Evolutionary conservation across 306 rosid genomes (phyloP).

Genomic region (Cucumis cinereus): DNA sequence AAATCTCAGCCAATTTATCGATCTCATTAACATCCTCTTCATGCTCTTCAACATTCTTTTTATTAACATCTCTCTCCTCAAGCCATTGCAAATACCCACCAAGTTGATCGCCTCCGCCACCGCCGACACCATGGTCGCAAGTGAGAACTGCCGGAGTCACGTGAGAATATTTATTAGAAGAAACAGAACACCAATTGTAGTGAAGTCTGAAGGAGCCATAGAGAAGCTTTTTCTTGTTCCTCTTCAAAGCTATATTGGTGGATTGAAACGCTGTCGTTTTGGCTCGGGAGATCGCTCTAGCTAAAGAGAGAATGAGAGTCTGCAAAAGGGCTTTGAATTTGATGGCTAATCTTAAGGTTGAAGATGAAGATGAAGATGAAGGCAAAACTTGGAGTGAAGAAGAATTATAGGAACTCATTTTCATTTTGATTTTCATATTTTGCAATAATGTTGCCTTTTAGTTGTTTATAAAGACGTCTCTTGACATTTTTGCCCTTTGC

Average conservation of each 20-base stretch:
- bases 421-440: not conserved
- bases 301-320: slow-evolving; percentile 42
- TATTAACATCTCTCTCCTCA: not conserved
- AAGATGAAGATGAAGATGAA: slow-evolving; percentile 7
- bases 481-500: slow-evolving; percentile 40
- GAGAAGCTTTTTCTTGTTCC: not conserved
- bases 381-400: slow-evolving; percentile 38
- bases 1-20: slow-evolving; percentile 3
- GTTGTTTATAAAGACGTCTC: slow-evolving; percentile 12
- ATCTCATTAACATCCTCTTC: not conserved
- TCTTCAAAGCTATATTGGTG: slow-evolving; percentile 4
- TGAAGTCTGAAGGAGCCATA: slow-evolving; percentile 10
- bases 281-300: slow-evolving; percentile 42
- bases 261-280: slow-evolving; percentile 23
- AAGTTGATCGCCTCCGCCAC: not conserved
- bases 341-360: slow-evolving; percentile 19
- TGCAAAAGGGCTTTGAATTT: slow-evolving; percentile 50
- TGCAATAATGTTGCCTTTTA: not conserved
- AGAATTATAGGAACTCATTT: slow-evolving; percentile 23
- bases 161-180: not conserved
- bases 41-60: too few relatives aligned
- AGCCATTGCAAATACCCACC: slow-evolving; percentile 4
- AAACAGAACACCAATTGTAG: slow-evolving; percentile 11
- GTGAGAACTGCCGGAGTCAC: not conserved
- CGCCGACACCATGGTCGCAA: not conserved